Evolutionary conservation across 139 green algal genomes (phyloP), one percentile per base, ranked within the genome.

Genomic region (Chlorella sorokiniana): DNA sequence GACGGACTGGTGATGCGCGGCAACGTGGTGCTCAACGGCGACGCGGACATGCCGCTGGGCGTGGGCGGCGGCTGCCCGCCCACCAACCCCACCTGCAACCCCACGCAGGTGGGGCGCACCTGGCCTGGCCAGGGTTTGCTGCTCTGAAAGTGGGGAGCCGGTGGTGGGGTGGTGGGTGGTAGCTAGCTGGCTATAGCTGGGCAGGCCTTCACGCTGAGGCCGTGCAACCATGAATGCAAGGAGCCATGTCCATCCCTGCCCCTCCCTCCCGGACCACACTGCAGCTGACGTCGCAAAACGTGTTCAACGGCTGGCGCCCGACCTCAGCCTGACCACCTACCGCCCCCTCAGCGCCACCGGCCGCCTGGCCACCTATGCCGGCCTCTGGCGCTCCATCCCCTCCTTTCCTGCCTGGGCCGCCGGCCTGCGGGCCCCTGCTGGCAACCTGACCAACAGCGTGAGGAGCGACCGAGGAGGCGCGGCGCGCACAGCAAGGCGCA

Each of bases 61-160:
- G 37, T 77, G 7, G 44, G 31, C 37, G 52, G n/a, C 16, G 71
- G 33, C 1, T 79, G 73, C 54, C 1, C 25, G 48, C 9, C 20
- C 35, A 52, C 35, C 51, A 79, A 79, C 52, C 73, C 73, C 4
- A 79, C 73, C 35, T 79, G 73, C 54, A 79, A 69, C 27, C 20
- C 35, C 1, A 29, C 54, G 2, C 73, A 69, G 73, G 71, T 40
- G 27, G 8, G 69, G 0, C 6, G 48, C 16, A 9, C 7, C 62
- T 42, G 62, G 29, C 31, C 3, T 44, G 37, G 6, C 4, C 7
- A 62, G 6, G 33, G 44, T 29, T 33, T 41, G 69, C 69, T 62
- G 42, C 56, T 31, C 18, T 65, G 56, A 59, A 59, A 11, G 48
- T 16, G 14, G 48, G 14, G 14, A 25, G 48, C 48, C 16, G 48